Base-by-base conservation (phyloP, 2,329 filamentous ascomycete species). In the Seiridium cupressi region DNA sequence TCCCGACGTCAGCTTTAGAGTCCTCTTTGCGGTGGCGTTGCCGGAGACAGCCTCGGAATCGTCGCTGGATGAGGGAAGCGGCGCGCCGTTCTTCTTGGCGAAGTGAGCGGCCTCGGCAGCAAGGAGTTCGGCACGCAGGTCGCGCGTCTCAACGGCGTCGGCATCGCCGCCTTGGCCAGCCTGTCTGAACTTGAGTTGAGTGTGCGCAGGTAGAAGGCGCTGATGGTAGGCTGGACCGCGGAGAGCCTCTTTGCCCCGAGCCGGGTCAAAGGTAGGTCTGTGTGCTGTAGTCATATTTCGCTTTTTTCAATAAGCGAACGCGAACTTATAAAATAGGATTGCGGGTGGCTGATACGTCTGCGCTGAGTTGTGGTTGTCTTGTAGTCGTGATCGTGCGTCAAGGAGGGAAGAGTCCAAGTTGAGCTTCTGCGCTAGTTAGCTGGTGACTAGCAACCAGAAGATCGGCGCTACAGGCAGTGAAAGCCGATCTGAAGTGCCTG, bases 181-280 rank as follows among this genome's bases (percentile, higher is more conserved):
- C 51, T 84, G 88, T 81, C 92, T 87, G 73, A 89, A 90, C 79
- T 99, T 99, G 72, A 99, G 88, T 65, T 92, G 89, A 10, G 92
- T 98, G 76, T 99, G 90, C 38, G 95, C 95, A 40, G 95, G 94
- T 11, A 97, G 88, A 13, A 98, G 89, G 69, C 95, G 90, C 77
- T 98, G 94, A 74, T 99, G 95, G 80, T 97, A 98, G 68, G 93
- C 94, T 55, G 92, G 91, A 53, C 95, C 95, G 70, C 93, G 90
- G 62, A 93, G 89, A 70, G 93, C 92, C 77, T 99, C 95, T 82
- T 97, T 97, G 74, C 95, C 95, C 73, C 89, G 88, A 47, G 94
- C 93, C 65, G 95, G 95, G 75, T 99, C 95, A 73, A 99, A 99
- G 0, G 95, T 99, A 60, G 95, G 95, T 79, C 95, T 90, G 67